Evolutionary conservation across 257 asterid species (phyloP).

Genomic region (Datura wrightii): DNA sequence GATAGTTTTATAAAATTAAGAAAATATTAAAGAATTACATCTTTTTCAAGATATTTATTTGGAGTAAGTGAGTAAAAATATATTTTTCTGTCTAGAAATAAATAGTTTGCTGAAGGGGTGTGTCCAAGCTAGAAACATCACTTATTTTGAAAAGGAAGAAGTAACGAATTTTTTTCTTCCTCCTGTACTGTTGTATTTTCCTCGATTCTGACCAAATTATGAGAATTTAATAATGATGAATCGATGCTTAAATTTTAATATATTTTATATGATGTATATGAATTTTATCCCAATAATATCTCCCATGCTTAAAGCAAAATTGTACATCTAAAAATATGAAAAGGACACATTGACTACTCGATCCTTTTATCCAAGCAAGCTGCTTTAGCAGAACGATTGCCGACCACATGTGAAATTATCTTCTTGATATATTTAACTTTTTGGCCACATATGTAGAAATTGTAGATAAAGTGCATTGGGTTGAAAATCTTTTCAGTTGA

Average conservation of each 20-base stretch:
- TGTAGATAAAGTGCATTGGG: too few relatives aligned
- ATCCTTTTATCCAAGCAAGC: not conserved
- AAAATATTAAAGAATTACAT: too few relatives aligned
- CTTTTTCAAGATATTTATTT: too few relatives aligned
- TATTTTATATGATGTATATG: not conserved
- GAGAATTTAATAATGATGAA: slow-evolving; percentile 2
- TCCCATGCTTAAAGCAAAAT: too few relatives aligned
- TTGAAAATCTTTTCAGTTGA: too few relatives aligned
- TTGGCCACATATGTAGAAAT: not conserved
- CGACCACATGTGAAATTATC: not conserved
- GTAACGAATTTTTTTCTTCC: not conserved
- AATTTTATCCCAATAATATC: not conserved
- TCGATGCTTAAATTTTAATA: not conserved
- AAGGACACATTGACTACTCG: not conserved
- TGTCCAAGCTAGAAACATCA: too few relatives aligned
- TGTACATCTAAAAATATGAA: not conserved
- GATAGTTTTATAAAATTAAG: too few relatives aligned
- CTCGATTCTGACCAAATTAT: not conserved
- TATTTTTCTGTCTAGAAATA: too few relatives aligned
- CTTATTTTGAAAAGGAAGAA: too few relatives aligned
- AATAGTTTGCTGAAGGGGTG: too few relatives aligned
- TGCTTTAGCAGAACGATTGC: too few relatives aligned
- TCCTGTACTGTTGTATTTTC: not conserved
- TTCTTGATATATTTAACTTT: not conserved
- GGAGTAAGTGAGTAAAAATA: too few relatives aligned